Percentiles rank a stretch among this genome's conserved stretches.
These are phyloP conservation scores for Apodospora peruviana DNA, from an alignment of 495 filamentous ascomycete genomes.

Conservation along the genomic window DNA sequence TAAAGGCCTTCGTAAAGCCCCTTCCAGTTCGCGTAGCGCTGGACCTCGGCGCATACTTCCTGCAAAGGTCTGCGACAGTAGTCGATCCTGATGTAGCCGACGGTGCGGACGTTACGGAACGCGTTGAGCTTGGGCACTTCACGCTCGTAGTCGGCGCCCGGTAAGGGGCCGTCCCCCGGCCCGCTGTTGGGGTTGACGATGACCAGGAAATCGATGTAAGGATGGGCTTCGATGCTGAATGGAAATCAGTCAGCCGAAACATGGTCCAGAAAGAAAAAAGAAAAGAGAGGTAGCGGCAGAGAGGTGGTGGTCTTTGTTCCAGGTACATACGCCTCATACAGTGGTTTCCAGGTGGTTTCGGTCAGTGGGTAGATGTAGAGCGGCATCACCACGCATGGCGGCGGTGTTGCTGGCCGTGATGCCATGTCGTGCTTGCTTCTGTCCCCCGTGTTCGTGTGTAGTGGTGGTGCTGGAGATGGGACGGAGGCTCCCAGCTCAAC, in stretches of 20 bases:
- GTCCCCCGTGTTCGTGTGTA: too few species aligned
- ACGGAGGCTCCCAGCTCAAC: too few species aligned
- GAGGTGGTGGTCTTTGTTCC: too few species aligned
- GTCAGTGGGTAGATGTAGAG: conserved; percentile 3
- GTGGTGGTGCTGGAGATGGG: too few species aligned
- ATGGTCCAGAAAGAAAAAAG: background rate
- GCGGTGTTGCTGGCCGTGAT: too few species aligned
- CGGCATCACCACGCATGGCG: conserved; percentile 5
- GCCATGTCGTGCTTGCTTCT: too few species aligned
- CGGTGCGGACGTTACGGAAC: conserved; percentile 3
- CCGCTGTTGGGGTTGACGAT: conserved; percentile 4
- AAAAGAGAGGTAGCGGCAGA: too few species aligned
- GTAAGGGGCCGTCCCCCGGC: background rate
- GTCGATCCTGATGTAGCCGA: conserved; percentile 3
- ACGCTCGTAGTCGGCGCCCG: background rate
- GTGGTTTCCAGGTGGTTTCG: background rate
- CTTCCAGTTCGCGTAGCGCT: background rate
- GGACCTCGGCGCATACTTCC: background rate
- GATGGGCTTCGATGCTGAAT: conserved; percentile 1
- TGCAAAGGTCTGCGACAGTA: background rate
- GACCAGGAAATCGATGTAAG: conserved; percentile 2
- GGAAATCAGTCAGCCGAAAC: background rate
- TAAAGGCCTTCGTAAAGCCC: background rate
- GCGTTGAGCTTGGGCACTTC: conserved; percentile 1
- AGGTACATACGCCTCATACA: conserved; percentile 3